These are phyloP conservation scores for Coemansia sp. DNA, from an alignment of 192 early-diverging fungal species.

Conservation along the genomic window DNA sequence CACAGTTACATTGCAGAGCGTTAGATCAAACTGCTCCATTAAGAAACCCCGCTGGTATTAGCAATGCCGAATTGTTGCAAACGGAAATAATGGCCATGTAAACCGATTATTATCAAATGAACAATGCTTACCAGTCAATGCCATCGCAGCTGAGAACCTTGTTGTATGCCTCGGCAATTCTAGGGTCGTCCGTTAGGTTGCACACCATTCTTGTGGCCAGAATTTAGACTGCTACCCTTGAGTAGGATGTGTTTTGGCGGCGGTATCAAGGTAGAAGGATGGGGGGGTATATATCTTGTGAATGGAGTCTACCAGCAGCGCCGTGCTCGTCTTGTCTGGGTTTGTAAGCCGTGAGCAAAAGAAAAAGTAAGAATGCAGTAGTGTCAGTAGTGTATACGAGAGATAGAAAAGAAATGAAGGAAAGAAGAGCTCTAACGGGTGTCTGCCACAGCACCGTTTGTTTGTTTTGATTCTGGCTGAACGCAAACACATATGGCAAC, in stretches of 20 bases:
- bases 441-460: background rate
- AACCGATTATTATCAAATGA: background rate
- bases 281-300: background rate
- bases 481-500: background rate
- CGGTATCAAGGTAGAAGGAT: background rate
- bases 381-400: background rate
- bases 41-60: no score
- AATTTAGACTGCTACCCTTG: background rate
- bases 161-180: slow-evolving; percentile 44
- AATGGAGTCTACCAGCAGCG: no score
- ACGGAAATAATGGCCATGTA: background rate
- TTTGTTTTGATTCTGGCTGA: slow-evolving; percentile 9
- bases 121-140: slow-evolving; percentile 42
- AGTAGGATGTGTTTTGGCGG: background rate
- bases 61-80: background rate
- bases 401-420: slow-evolving; percentile 4
- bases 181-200: slow-evolving; percentile 30
- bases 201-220: slow-evolving; percentile 28
- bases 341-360: background rate
- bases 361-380: background rate
- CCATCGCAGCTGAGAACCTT: slow-evolving; percentile 33
- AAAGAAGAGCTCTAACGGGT: background rate
- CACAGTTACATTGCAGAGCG: background rate
- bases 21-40: background rate
- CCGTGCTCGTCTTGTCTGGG: background rate